phyloP scores from a whole-genome alignment of 2,329 filamentous ascomycete species.

The Hansfordia pulvinata region DNA sequence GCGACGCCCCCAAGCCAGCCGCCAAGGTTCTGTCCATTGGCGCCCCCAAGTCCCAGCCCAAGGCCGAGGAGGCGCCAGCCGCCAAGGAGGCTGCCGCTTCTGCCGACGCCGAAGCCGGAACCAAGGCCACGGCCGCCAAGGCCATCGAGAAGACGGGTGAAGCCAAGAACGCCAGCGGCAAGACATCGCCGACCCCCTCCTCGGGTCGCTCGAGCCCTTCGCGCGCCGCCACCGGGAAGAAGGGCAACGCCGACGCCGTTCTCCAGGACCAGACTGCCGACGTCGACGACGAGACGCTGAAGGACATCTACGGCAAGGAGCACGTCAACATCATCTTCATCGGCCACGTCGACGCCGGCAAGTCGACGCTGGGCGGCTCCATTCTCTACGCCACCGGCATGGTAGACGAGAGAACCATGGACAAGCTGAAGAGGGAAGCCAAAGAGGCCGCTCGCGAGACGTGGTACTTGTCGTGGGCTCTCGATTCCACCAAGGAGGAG shows the following conservation, averaged over 20 bases:
- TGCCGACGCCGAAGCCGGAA: slow-evolving; percentile 50
- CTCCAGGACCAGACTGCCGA: slow-evolving; percentile 69
- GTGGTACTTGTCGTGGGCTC: slow-evolving; percentile 97
- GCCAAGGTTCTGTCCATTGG: slow-evolving; percentile 72
- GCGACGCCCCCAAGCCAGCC: slow-evolving; percentile 32
- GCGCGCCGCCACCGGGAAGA: slow-evolving; percentile 27
- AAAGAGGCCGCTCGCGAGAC: slow-evolving; percentile 95
- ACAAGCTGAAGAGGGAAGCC: slow-evolving; percentile 94
- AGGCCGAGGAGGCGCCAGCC: slow-evolving; percentile 27
- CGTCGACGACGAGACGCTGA: slow-evolving; percentile 59
- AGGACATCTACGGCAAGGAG: slow-evolving; percentile 93
- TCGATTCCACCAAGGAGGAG: slow-evolving; percentile 95
- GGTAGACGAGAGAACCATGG: slow-evolving; percentile 98
- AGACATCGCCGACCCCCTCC: slow-evolving; percentile 67
- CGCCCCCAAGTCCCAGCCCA: slow-evolving; percentile 40
- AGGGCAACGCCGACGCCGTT: slow-evolving; percentile 68
- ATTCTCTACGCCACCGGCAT: slow-evolving; percentile 92
- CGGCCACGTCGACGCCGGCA: slow-evolving; percentile 95
- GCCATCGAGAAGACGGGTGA: slow-evolving; percentile 86
- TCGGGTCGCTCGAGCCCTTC: slow-evolving; percentile 78
- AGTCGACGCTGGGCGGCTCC: slow-evolving; percentile 87
- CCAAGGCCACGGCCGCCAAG: slow-evolving; percentile 78
- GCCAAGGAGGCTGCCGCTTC: slow-evolving; percentile 14
- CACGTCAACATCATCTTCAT: slow-evolving; percentile 94
- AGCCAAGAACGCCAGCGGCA: slow-evolving; percentile 44